These are phyloP conservation scores for Zygosaccharomyces kombuchaensis DNA, from an alignment of 805 yeast species.

Conservation along the genomic window DNA sequence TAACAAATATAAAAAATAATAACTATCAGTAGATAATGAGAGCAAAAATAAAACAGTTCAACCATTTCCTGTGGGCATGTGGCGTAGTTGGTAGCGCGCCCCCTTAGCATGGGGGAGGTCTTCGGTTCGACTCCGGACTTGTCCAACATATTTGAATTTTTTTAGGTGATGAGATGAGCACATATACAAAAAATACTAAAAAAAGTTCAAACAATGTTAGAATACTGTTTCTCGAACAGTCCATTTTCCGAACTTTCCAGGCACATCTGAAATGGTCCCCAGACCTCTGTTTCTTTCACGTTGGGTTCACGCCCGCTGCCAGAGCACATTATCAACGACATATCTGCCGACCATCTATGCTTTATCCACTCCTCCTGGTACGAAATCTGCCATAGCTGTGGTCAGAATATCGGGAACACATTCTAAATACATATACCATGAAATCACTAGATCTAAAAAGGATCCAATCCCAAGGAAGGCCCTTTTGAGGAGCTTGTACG, in stretches of 20 bases:
- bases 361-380: conserved; percentile 72
- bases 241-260: neutral
- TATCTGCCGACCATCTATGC: conserved; percentile 77
- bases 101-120: conserved; percentile 74
- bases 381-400: conserved; percentile 79
- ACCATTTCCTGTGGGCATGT: conserved; percentile 47
- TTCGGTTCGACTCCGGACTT: conserved; percentile 75
- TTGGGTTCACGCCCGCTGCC: neutral
- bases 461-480: conserved; percentile 52
- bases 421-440: conserved; percentile 41
- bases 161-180: conserved; percentile 18
- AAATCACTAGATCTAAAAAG: conserved; percentile 40
- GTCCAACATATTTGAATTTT: conserved; percentile 47
- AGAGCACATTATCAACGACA: conserved; percentile 3
- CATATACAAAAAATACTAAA: no score
- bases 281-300: neutral
- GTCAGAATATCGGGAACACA: conserved; percentile 77
- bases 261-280: neutral
- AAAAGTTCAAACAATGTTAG: neutral
- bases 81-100: conserved; percentile 79
- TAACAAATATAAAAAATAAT: no score
- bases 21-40: no score
- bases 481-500: conserved; percentile 52
- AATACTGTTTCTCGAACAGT: neutral
- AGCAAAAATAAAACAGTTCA: neutral